These are phyloP conservation scores for Dothidotthia symphoricarpi DNA, from an alignment of 2,329 filamentous ascomycete species.

Conservation along the genomic window DNA sequence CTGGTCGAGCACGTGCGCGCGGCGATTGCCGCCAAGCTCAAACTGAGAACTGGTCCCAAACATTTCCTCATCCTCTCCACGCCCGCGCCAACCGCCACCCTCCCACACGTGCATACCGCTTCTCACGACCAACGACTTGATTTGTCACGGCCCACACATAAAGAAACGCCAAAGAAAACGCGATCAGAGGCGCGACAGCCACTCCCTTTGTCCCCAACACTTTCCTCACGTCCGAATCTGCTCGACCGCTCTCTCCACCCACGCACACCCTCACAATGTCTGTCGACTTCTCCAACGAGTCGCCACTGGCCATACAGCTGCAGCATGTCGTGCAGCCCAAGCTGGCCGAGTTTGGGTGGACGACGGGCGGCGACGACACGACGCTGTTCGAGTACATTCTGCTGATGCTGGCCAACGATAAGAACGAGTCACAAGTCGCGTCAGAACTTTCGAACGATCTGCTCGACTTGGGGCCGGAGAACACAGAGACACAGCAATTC, in stretches of 20 bases:
- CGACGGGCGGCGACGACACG: slow-evolving; percentile 72
- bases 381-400: slow-evolving; percentile 95
- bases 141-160: slow-evolving; percentile 9
- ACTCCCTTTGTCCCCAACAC: slow-evolving; percentile 20
- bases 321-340: slow-evolving; percentile 83
- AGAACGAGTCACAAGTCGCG: slow-evolving; percentile 86
- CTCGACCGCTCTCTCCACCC: slow-evolving; percentile 11
- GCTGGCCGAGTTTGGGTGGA: slow-evolving; percentile 91
- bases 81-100: slow-evolving; percentile 5
- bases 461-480: slow-evolving; percentile 76
- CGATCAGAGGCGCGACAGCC: slow-evolving; percentile 25
- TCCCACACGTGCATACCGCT: slow-evolving; percentile 9
- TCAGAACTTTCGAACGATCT: slow-evolving; percentile 85
- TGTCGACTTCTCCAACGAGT: slow-evolving; percentile 71
- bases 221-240: slow-evolving; percentile 13
- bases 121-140: slow-evolving; percentile 11
- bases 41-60: background rate
- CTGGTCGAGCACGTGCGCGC: slow-evolving; percentile 1
- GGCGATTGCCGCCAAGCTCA: too few relatives aligned
- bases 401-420: slow-evolving; percentile 94
- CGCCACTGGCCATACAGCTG: slow-evolving; percentile 81
- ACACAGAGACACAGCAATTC: slow-evolving; percentile 79
- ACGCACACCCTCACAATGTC: slow-evolving; percentile 58
- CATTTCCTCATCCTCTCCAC: slow-evolving; percentile 10
- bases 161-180: slow-evolving; percentile 8